These are phyloP conservation scores for Kwoniella dendrophila DNA, from an alignment of 768 basidiomycete genomes.

Conservation along the genomic window DNA sequence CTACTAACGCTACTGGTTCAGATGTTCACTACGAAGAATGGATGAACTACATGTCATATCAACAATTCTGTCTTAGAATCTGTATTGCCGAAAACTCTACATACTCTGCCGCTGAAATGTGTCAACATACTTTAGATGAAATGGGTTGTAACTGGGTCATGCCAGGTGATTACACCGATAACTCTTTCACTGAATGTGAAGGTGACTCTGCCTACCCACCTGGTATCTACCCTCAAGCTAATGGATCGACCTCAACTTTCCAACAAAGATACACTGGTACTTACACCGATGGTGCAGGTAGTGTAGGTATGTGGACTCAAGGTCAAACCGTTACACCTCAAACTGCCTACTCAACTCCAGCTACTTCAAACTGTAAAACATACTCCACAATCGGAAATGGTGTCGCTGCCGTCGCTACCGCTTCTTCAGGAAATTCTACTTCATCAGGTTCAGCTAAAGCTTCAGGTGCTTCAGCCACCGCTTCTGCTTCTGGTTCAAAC, in stretches of 20 bases:
- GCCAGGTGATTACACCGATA: conserved; percentile 56
- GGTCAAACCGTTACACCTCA: conserved; percentile 56
- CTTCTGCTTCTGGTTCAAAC: conserved; percentile 29
- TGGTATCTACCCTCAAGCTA: conserved; percentile 56
- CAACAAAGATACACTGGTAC: conserved; percentile 57
- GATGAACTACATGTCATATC: conserved; percentile 60
- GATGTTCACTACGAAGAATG: conserved; percentile 59
- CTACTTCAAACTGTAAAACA: conserved; percentile 57
- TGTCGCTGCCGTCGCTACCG: conserved; percentile 24
- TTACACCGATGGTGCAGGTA: conserved; percentile 45
- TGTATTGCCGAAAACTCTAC: conserved; percentile 59
- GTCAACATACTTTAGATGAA: conserved; percentile 55
- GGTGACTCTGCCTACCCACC: conserved; percentile 59
- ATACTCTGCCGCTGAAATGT: conserved; percentile 55
- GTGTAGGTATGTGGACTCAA: conserved; percentile 49
- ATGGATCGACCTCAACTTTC: conserved; percentile 56
- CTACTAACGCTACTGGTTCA: conserved; percentile 54
- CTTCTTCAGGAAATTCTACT: conserved; percentile 42
- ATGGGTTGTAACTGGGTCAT: conserved; percentile 57
- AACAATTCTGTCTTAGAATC: conserved; percentile 60
- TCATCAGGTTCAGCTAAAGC: conserved; percentile 59
- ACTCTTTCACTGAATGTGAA: conserved; percentile 60
- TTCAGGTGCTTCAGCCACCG: conserved; percentile 57
- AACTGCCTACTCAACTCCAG: conserved; percentile 52
- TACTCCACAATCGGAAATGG: conserved; percentile 54